Percentiles rank a stretch among this genome's conserved stretches.
Evolutionary conservation across 441 rosid genomes (phyloP).

Genomic region (Theobroma grandiflorum): DNA sequence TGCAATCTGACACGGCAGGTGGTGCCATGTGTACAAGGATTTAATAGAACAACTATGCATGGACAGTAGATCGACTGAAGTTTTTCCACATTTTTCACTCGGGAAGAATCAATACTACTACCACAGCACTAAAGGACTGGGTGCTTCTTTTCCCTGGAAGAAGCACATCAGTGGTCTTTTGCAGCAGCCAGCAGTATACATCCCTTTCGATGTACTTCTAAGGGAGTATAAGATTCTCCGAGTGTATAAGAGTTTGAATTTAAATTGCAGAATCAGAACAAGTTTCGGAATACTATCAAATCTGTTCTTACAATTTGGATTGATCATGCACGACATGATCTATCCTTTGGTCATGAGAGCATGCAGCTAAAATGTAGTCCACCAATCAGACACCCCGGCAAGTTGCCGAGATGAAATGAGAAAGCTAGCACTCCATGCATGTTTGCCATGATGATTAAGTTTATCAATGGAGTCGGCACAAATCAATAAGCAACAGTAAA

Average conservation of each 20-base stretch:
- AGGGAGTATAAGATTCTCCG: not conserved
- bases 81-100: not conserved
- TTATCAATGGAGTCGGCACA: too few relatives aligned
- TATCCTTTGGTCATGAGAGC: not conserved
- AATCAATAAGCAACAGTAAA: too few relatives aligned
- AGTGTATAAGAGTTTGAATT: not conserved
- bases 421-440: not conserved
- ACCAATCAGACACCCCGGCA: not conserved
- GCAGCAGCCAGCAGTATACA: not conserved
- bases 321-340: not conserved
- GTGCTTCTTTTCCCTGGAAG: conserved; percentile 1
- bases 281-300: not conserved
- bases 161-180: not conserved
- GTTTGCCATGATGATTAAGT: not conserved
- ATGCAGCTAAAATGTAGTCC: not conserved
- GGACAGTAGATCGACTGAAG: not conserved
- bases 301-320: not conserved
- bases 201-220: not conserved
- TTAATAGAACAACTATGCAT: not conserved
- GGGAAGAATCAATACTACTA: too few relatives aligned
- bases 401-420: not conserved
- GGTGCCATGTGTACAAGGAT: not conserved
- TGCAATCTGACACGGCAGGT: conserved; percentile 6
- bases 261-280: not conserved
- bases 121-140: not conserved